A percentile compares a stretch with the other conserved stretches of the same genome.
phyloP scores from a whole-genome alignment of 768 basidiomycete species.

The Boletellus ananiceps region DNA sequence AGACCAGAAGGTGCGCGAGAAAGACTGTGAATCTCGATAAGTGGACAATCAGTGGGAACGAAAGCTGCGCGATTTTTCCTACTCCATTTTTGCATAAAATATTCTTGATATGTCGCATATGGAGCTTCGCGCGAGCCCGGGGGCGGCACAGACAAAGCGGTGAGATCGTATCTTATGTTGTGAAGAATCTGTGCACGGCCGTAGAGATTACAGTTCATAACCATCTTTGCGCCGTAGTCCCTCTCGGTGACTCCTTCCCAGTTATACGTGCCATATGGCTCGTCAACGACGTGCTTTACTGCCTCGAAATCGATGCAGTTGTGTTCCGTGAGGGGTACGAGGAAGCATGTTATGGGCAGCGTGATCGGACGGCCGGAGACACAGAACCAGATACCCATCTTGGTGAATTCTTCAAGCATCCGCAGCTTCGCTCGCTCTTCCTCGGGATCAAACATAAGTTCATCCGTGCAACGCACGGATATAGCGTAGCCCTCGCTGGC shows the following conservation, averaged over 20 bases:
- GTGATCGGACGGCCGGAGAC: constrained; percentile 55
- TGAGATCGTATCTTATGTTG: constrained; percentile 58
- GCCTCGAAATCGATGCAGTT: constrained; percentile 52
- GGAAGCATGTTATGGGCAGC: constrained; percentile 51
- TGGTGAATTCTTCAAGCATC: constrained; percentile 64
- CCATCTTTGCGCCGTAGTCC: constrained; percentile 46
- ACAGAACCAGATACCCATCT: constrained; percentile 54
- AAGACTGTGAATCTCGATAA: constrained; percentile 52
- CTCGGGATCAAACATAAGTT: constrained; percentile 43
- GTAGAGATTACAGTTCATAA: constrained; percentile 50
- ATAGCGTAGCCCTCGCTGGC: constrained; percentile 28
- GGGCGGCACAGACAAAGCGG: constrained; percentile 55
- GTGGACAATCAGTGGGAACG: constrained; percentile 53
- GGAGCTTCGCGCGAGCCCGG: constrained; percentile 46
- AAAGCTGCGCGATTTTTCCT: constrained; percentile 39
- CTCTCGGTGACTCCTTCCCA: constrained; percentile 52
- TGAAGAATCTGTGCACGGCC: constrained; percentile 57
- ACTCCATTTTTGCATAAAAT: constrained; percentile 52
- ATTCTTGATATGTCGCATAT: constrained; percentile 54
- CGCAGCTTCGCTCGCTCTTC: constrained; percentile 45
- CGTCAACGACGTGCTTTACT: constrained; percentile 46
- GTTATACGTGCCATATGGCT: constrained; percentile 48
- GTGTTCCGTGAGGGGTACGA: constrained; percentile 57
- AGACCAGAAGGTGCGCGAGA: constrained; percentile 39
- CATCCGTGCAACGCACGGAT: constrained; percentile 43